Evolutionary conservation across 768 basidiomycete species (phyloP).

Genomic region (Austroboletus eburneus): DNA sequence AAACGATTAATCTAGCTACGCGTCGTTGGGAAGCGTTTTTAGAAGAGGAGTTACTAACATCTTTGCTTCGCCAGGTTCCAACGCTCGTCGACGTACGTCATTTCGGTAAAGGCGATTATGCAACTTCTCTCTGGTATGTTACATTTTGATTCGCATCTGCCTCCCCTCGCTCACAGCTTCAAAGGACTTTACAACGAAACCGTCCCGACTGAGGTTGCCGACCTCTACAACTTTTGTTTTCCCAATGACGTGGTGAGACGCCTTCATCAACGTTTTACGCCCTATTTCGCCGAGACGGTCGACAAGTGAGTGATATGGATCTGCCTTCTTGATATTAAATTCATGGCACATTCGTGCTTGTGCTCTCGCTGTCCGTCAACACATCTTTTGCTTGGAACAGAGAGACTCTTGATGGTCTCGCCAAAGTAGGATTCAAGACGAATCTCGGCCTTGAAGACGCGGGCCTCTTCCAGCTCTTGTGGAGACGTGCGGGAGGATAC

Average conservation of each 20-base stretch:
- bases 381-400: too few relatives aligned
- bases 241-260: conserved; percentile 32
- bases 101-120: conserved; percentile 41
- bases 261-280: conserved; percentile 35
- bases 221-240: conserved; percentile 47
- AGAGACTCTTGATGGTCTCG: conserved; percentile 51
- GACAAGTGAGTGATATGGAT: conserved; percentile 41
- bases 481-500: conserved; percentile 54
- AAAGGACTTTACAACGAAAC: conserved; percentile 42
- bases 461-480: conserved; percentile 48
- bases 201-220: conserved; percentile 50
- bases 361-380: too few relatives aligned
- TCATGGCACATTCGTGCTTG: too few relatives aligned
- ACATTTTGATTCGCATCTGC: not conserved
- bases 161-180: too few relatives aligned
- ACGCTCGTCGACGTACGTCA: conserved; percentile 51
- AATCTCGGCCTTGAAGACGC: conserved; percentile 48
- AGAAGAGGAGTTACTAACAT: not conserved
- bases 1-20: too few relatives aligned
- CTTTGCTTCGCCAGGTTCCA: conserved; percentile 43
- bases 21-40: too few relatives aligned
- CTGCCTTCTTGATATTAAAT: too few relatives aligned
- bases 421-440: conserved; percentile 52
- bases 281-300: conserved; percentile 46
- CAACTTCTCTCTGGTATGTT: conserved; percentile 2